A percentile compares a stretch with the other conserved stretches of the same genome.
Evolutionary conservation across 1,139 yeast species (phyloP).

Genomic region (Debaryomyces sp.): DNA sequence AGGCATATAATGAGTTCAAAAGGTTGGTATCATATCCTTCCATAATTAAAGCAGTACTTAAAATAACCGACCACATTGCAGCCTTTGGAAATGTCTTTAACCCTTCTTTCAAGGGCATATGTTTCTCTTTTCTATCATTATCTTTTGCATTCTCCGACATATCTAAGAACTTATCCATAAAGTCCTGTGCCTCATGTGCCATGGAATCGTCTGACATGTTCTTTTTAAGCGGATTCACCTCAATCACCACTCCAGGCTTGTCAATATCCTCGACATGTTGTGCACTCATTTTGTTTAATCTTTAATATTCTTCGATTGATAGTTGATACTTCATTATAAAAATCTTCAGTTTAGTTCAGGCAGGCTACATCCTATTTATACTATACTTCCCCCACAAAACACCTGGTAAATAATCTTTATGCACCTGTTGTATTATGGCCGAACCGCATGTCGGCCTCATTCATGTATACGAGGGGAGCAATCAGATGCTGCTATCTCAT

Average conservation of each 20-base stretch:
- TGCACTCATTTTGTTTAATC: constrained; percentile 5
- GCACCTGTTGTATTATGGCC: neutral
- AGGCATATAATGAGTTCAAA: constrained; percentile 38
- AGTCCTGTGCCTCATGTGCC: constrained; percentile 34
- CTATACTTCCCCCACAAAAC: neutral
- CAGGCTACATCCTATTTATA: neutral
- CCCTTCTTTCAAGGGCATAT: constrained; percentile 45
- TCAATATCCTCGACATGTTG: constrained; percentile 26
- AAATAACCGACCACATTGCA: constrained; percentile 42
- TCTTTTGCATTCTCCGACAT: constrained; percentile 45
- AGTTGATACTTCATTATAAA: neutral
- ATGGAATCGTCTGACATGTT: constrained; percentile 17
- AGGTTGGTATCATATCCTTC: constrained; percentile 49
- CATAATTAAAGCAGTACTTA: constrained; percentile 44
- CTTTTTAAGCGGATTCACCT: constrained; percentile 19
- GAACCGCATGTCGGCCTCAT: neutral
- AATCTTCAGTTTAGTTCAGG: neutral
- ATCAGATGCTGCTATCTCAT: neutral
- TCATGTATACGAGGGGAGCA: neutral
- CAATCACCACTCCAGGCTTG: constrained; percentile 16
- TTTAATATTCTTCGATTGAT: neutral
- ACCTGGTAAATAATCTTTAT: neutral
- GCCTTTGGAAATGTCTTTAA: constrained; percentile 45
- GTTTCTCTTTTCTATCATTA: constrained; percentile 42
- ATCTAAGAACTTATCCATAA: constrained; percentile 43